Conservation (phyloP, 2,329 filamentous ascomycete species). For the Tolypocladium capitatum region DNA sequence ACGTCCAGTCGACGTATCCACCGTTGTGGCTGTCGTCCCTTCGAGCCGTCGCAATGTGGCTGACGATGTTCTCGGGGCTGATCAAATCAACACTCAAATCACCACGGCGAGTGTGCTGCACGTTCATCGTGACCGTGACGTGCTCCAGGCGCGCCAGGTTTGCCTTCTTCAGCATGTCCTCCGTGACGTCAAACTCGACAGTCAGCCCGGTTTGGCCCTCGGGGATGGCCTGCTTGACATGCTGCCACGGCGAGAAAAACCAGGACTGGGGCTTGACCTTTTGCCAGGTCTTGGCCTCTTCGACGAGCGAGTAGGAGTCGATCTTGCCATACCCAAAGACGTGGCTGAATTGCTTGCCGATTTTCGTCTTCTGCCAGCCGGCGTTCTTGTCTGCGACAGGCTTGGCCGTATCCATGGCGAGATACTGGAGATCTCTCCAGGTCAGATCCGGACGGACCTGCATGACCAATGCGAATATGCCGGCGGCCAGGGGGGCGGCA, state of each 20-base stretch:
- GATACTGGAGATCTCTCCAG: conserved; percentile 91
- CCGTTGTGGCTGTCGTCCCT: conserved; percentile 48
- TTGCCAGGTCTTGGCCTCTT: conserved; percentile 73
- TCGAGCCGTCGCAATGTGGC: conserved; percentile 69
- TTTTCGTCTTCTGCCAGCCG: conserved; percentile 70
- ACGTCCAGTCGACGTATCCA: conserved; percentile 93
- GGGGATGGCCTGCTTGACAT: conserved; percentile 74
- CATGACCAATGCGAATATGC: conserved; percentile 80
- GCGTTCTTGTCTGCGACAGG: conserved; percentile 56
- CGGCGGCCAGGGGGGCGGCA: conserved; percentile 82
- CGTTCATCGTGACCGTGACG: conserved; percentile 95
- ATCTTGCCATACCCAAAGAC: conserved; percentile 94
- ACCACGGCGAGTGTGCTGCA: conserved; percentile 73
- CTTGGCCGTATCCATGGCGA: conserved; percentile 72
- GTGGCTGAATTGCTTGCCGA: conserved; percentile 83
- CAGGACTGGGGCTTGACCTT: conserved; percentile 91
- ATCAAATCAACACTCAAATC: conserved; percentile 86
- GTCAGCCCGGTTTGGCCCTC: conserved; percentile 70
- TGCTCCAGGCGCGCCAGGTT: conserved; percentile 86
- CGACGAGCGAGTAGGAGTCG: conserved; percentile 73
- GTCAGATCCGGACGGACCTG: conserved; percentile 73
- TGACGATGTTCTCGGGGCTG: conserved; percentile 69
- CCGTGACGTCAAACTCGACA: conserved; percentile 69
- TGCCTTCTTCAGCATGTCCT: conserved; percentile 64
- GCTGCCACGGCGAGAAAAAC: conserved; percentile 87